Base-by-base conservation (phyloP, 345 rosid species). In the Gossypium turneri region DNA sequence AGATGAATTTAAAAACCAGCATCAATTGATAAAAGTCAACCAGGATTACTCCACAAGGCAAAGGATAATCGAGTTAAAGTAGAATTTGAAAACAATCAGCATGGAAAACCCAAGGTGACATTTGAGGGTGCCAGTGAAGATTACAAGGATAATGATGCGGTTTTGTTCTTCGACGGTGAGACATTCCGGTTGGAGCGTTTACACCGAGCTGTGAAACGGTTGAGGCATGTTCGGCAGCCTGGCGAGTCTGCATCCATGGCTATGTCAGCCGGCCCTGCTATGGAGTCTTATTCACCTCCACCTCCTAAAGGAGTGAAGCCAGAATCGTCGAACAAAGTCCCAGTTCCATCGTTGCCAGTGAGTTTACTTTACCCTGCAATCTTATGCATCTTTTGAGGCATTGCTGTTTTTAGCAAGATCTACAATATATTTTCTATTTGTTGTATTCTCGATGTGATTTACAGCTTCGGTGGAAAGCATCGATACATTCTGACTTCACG, bases 1-100 rank as follows among this genome's bases (percentile, higher is more conserved):
- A 92, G 97, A 93, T 85, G 97, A 93, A 43, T 93, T 91, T 79
- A 90, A 88, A 82, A n/a, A 82, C 98, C 97, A 1, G 94, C 97
- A 9, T 91, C 94, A 19, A 87, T 93, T 67, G 94, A 90, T 72
- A 83, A 82, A 79, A 86, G 43, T 38, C 84, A 88, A 81, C 86
- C 87, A 0, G 97, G 98, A 70, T 82, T 73, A 1, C 73, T 90
- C 62, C 90, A 79, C 68, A 88, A 84, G 85, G 84, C 83, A n/a
- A 86, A 81, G 79, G 94, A 91, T 41, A 90, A 87, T 72, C 79
- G 87, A 67, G 94, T 91, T 43, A 78, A 82, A 9, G 86, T 91
- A n/a, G 97, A 88, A 81, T 91, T 91, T 83, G 89, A 89, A 70
- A 92, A 86, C 81, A 90, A 89, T 75, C 93, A 89, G 75, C 77